Base-by-base conservation (phyloP, 2,329 filamentous ascomycete species). In the Neobulgaria alba region DNA sequence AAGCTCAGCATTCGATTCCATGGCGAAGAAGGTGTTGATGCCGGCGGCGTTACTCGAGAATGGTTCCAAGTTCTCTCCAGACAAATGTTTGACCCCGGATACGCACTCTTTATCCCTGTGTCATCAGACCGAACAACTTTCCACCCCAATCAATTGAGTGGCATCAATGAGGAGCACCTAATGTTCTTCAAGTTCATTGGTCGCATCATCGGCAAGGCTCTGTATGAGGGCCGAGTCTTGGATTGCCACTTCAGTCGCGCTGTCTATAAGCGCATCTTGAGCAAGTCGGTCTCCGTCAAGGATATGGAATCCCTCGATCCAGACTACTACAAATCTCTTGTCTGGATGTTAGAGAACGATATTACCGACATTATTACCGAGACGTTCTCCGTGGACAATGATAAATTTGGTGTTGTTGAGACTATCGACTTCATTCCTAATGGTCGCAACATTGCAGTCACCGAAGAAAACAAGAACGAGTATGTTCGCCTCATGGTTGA, bases 131-230 rank as follows among this genome's bases (percentile, higher is more conserved):
- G 90, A 40, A 98, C 93, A 1, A 98, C 92, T 0, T 98, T 98
- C 81, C 92, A 98, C 63, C 92, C 93, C 12, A 98, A 95, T 64
- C 87, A 87, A 59, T 75, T 93, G 49, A 96, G 90, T 63, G 80
- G 80, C 33, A 82, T 96, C 73, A 98, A 98, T 60, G 82, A 85
- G 23, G 90, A 98, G 64, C 93, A 98, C 68, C 66, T 96, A 45
- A 79, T 87, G 70, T 98, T 95, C 75, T 98, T 98, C 77, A 96
- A 96, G 62, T 98, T 98, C 66, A 95, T 98, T 57, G 92, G 92
- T 31, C 85, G 92, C 36, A 88, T 98, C 64, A 98, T 98, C 54
- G 93, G 92, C 56, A 98, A 98, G 66, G 92, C 92, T 29, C 73
- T 98, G 36, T 98, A 96, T 62, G 93, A 98, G 67, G 86, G 87